Conservation (phyloP, 345 rosid genomes). For the Citrus maxima region DNA sequence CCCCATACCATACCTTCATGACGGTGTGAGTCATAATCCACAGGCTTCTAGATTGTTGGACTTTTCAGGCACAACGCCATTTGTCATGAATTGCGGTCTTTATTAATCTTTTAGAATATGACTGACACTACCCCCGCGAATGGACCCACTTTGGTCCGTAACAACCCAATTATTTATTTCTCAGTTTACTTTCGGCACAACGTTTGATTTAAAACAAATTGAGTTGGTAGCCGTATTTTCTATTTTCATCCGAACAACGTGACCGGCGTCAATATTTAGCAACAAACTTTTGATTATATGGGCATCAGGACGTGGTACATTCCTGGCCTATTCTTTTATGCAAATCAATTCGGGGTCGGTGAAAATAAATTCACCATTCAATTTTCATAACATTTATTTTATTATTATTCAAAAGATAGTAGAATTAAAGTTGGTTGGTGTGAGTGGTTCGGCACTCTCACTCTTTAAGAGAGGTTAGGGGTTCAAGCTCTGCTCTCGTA, state of each 20-base stretch:
- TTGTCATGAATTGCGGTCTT: neutral
- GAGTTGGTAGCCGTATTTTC: too few relatives aligned
- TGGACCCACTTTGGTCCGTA: neutral
- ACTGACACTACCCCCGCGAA: neutral
- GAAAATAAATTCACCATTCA: neutral
- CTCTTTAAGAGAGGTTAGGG: fast-evolving
- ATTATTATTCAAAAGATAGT: too few relatives aligned
- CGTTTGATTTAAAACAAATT: too few relatives aligned
- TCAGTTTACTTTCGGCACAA: neutral
- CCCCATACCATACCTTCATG: neutral
- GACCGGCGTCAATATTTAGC: neutral
- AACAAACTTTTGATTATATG: neutral
- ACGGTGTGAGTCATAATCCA: neutral
- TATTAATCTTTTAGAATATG: neutral
- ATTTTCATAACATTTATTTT: too few relatives aligned
- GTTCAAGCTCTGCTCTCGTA: fast-evolving
- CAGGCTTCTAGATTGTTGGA: constrained; percentile 5
- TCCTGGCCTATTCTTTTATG: too few relatives aligned
- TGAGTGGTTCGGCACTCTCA: fast-evolving
- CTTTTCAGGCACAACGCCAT: neutral
- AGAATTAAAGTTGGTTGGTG: too few relatives aligned
- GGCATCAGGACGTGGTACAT: neutral
- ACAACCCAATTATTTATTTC: neutral
- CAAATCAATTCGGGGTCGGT: neutral
- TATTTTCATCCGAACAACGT: neutral